Percentiles rank a stretch among this genome's conserved stretches.
phyloP scores from a whole-genome alignment of 805 yeast species.

The Schwanniomyces pseudopolymorphus region DNA sequence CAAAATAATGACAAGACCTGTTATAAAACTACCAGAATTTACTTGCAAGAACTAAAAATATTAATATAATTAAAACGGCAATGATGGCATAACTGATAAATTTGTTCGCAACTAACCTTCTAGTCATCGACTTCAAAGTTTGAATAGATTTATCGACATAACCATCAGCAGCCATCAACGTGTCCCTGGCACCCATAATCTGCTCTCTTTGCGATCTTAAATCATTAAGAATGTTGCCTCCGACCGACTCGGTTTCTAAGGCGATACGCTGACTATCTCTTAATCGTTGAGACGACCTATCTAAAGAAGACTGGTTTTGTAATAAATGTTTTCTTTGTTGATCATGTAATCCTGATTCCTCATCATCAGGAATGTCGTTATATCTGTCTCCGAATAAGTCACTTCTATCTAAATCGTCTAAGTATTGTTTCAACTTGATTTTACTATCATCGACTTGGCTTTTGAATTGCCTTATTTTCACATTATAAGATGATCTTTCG shows the following conservation, averaged over 20 bases:
- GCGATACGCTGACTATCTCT: constrained; percentile 89
- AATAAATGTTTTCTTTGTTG: constrained; percentile 80
- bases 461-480: constrained; percentile 73
- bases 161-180: constrained; percentile 84
- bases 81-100: constrained; percentile 89
- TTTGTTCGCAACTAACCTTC: constrained; percentile 89
- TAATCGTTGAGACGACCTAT: constrained; percentile 77
- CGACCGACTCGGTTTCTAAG: constrained; percentile 86
- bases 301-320: constrained; percentile 75
- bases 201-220: constrained; percentile 93
- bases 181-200: constrained; percentile 78
- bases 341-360: constrained; percentile 42
- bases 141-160: constrained; percentile 87
- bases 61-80: constrained; percentile 78
- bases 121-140: constrained; percentile 86
- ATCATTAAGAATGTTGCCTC: constrained; percentile 86
- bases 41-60: constrained; percentile 77
- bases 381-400: constrained; percentile 65
- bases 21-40: constrained; percentile 57
- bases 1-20: neutral
- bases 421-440: constrained; percentile 49
- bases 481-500: constrained; percentile 66
- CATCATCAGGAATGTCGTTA: constrained; percentile 25
- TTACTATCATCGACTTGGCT: constrained; percentile 58
- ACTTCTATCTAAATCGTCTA: constrained; percentile 71